Conservation (phyloP, 1,139 yeast genomes). For the Suhomyces kunorum region DNA sequence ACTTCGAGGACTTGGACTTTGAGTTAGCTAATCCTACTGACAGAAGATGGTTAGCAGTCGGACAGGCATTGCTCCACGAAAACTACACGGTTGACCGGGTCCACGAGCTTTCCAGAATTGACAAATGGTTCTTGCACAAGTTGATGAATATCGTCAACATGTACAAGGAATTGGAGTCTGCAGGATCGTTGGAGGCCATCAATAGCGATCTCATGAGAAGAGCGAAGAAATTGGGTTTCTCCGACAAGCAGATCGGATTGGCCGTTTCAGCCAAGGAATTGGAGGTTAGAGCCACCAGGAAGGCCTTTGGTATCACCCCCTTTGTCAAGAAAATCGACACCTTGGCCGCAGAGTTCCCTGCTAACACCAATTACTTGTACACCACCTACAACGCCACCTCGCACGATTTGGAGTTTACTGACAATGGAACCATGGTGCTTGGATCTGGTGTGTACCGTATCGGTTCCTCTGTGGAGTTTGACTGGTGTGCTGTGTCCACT, state of each 20-base stretch:
- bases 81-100: slow-evolving; percentile 88
- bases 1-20: slow-evolving; percentile 76
- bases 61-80: slow-evolving; percentile 91
- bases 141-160: slow-evolving; percentile 86
- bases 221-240: slow-evolving; percentile 93
- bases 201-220: slow-evolving; percentile 69
- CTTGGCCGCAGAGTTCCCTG: slow-evolving; percentile 98
- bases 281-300: slow-evolving; percentile 79
- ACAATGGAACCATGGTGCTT: slow-evolving; percentile 88
- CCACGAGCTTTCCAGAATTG: slow-evolving; percentile 88
- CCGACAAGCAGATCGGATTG: slow-evolving; percentile 87
- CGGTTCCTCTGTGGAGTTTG: slow-evolving; percentile 98
- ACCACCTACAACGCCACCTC: slow-evolving; percentile 92
- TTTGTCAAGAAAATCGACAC: slow-evolving; percentile 97
- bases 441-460: slow-evolving; percentile 99
- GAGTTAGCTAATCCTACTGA: slow-evolving; percentile 90
- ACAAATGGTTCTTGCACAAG: slow-evolving; percentile 93
- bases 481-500: slow-evolving; percentile 98
- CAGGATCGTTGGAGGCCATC: slow-evolving; percentile 54
- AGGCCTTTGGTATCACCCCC: slow-evolving; percentile 77
- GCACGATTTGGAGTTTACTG: slow-evolving; percentile 82
- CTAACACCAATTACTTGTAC: slow-evolving; percentile 91
- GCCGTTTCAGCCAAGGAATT: slow-evolving; percentile 70
- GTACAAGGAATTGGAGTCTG: slow-evolving; percentile 75
- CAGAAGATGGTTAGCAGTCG: slow-evolving; percentile 97